phyloP scores from a whole-genome alignment of 2,329 filamentous ascomycete genomes.

The Capronia coronata region DNA sequence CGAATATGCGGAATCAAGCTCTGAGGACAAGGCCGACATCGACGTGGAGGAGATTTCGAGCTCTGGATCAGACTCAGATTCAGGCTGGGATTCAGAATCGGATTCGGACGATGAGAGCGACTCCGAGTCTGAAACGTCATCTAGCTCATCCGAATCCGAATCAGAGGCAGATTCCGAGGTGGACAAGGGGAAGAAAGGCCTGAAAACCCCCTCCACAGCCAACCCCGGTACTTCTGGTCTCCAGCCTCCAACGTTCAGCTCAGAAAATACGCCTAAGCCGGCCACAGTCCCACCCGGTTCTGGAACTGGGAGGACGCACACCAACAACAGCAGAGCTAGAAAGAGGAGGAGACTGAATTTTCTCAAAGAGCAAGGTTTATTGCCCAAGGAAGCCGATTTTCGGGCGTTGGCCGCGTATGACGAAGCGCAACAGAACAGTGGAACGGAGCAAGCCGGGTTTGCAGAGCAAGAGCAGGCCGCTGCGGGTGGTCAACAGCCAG shows the following conservation, averaged over 20 bases:
- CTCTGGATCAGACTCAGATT: conserved; percentile 23
- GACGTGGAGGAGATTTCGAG: conserved; percentile 11
- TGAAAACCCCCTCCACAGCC: not conserved
- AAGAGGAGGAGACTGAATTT: conserved; percentile 45
- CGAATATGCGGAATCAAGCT: conserved; percentile 2
- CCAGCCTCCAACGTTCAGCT: conserved; percentile 5
- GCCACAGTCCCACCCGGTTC: conserved; percentile 39
- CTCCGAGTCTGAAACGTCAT: conserved; percentile 20
- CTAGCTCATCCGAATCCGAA: conserved; percentile 34
- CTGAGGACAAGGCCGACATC: not conserved
- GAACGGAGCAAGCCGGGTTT: conserved; percentile 46
- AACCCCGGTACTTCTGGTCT: not conserved
- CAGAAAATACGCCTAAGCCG: conserved; percentile 10
- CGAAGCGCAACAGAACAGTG: conserved; percentile 27
- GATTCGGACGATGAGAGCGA: conserved; percentile 14
- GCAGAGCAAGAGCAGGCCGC: conserved; percentile 35
- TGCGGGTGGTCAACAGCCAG: conserved; percentile 17
- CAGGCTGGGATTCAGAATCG: conserved; percentile 30
- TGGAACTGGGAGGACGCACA: conserved; percentile 48
- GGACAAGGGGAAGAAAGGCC: not conserved
- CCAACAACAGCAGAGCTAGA: conserved; percentile 51
- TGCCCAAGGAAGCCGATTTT: conserved; percentile 48
- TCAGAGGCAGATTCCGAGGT: conserved; percentile 40
- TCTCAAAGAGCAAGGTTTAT: conserved; percentile 49
- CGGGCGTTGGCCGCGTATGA: conserved; percentile 16